Evolutionary conservation across 306 rosid genomes (phyloP).

Genomic region (Quillaja saponaria): DNA sequence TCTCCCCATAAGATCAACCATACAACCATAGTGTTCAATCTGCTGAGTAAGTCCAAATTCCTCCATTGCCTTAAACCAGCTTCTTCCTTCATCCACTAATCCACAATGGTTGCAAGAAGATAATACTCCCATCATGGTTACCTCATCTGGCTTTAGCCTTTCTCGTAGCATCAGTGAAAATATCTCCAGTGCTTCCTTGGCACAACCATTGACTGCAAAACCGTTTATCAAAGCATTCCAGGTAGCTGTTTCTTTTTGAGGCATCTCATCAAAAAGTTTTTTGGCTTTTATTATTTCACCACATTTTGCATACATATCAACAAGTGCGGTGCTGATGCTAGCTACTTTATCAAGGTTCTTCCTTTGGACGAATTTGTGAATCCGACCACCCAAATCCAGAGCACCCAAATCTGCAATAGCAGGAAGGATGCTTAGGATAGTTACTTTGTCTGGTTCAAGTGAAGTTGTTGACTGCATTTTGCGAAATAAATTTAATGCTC

Average conservation of each 20-base stretch:
- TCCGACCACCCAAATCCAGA: constrained; percentile 60
- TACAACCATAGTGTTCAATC: constrained; percentile 76
- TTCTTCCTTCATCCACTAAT: constrained; percentile 65
- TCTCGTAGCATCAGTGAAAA: constrained; percentile 46
- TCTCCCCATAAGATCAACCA: constrained; percentile 72
- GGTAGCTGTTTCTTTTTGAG: constrained; percentile 48
- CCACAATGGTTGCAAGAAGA: constrained; percentile 77
- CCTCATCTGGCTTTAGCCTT: constrained; percentile 47
- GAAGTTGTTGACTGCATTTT: constrained; percentile 41
- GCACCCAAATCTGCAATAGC: constrained; percentile 72
- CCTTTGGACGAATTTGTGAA: constrained; percentile 47
- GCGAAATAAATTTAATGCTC: constrained; percentile 59
- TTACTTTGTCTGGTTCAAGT: constrained; percentile 60
- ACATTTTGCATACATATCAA: constrained; percentile 77
- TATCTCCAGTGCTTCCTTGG: constrained; percentile 55
- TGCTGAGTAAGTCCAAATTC: constrained; percentile 52
- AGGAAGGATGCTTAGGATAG: constrained; percentile 66
- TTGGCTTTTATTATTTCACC: constrained; percentile 57
- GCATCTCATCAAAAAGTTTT: constrained; percentile 45
- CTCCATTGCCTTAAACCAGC: constrained; percentile 54
- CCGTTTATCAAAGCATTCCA: constrained; percentile 86
- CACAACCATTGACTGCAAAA: constrained; percentile 67
- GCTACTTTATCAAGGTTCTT: constrained; percentile 46
- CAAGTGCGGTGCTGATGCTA: constrained; percentile 52
- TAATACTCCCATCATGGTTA: constrained; percentile 57